phyloP scores from a whole-genome alignment of 2,329 filamentous ascomycete genomes.

The Pseudocercospora eumusae region DNA sequence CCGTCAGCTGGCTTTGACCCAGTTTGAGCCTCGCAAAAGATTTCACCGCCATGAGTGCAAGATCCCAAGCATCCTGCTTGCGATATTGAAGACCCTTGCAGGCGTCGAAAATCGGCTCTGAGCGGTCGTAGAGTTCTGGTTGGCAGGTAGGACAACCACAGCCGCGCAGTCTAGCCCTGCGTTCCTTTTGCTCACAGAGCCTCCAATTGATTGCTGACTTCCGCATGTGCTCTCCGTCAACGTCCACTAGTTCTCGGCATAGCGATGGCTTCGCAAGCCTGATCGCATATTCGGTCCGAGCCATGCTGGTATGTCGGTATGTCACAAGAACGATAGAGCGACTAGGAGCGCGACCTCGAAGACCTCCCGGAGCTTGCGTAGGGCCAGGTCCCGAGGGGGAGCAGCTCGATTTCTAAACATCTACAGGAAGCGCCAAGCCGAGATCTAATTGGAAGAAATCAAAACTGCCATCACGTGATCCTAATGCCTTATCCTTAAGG shows the following conservation, averaged over 20 bases:
- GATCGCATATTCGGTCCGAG: not conserved
- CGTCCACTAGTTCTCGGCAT: not conserved
- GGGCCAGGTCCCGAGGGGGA: too few species aligned
- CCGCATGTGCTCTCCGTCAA: not conserved
- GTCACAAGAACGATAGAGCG: not conserved
- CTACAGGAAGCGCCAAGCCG: too few species aligned
- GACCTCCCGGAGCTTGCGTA: too few species aligned
- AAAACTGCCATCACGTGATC: too few species aligned
- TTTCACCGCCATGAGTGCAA: conserved; percentile 12
- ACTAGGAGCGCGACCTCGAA: not conserved
- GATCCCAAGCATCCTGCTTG: conserved; percentile 14
- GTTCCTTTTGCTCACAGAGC: not conserved
- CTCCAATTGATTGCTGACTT: not conserved
- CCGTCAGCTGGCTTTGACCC: conserved; percentile 5
- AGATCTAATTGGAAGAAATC: too few species aligned
- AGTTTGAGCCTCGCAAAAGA: conserved; percentile 2
- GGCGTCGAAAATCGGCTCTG: not conserved
- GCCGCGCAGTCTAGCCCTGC: conserved; percentile 5
- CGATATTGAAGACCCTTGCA: conserved; percentile 9
- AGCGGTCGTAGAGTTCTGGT: not conserved
- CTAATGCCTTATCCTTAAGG: too few species aligned
- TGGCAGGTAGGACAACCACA: conserved; percentile 14
- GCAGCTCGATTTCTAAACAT: too few species aligned
- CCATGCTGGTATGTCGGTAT: not conserved
- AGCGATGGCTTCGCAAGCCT: not conserved